Evolutionary conservation across 495 filamentous ascomycete genomes (phyloP), one percentile per base, ranked within the genome.

Genomic region (Xylaria nigripes): DNA sequence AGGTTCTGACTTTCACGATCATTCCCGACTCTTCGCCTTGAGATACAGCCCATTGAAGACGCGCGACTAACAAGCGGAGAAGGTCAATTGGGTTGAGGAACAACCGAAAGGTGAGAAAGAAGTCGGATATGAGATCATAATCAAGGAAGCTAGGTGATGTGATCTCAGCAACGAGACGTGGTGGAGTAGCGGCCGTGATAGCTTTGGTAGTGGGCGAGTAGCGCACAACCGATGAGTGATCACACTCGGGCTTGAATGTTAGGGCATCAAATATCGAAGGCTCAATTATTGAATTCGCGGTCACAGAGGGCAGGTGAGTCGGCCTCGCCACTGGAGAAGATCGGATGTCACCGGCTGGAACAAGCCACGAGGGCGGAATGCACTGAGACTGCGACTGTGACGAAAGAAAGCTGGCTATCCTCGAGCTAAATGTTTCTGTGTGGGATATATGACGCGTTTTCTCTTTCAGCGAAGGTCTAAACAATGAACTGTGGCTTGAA

Each of bases 121-220:
- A 99, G 68, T 97, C 93, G 0, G 94, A 96, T 1, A 99, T 79
- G 6, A 99, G 80, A 64, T 97, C 92, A 68, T 99, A 99, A 67
- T 99, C 93, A 56, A 99, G 81, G 67, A 97, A 96, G 45, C 82
- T 86, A 18, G 91, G 88, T 16, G 94, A 97, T 3, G 93, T 97
- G 54, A 99, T 95, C 68, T 99, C 89, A n/a, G 91, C 92, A 43
- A 99, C 88, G 30, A 99, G 81, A 12, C 94, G 84, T 8, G 90
- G 86, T 1, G 92, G 90, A 0, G 90, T 96, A 15, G 94, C 93
- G 45, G 94, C 93, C 30, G 80, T 84, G 24, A 98, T 92, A 50
- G 87, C 81, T 36, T 85, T 82, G 13, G 80, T 82, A 12, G 74
- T 72, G 3, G 81, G 61, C 46, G 87, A 82, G 70, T 94, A 96